Evolutionary conservation across 768 basidiomycete genomes (phyloP).

Genomic region (Boletus coccyginus): DNA sequence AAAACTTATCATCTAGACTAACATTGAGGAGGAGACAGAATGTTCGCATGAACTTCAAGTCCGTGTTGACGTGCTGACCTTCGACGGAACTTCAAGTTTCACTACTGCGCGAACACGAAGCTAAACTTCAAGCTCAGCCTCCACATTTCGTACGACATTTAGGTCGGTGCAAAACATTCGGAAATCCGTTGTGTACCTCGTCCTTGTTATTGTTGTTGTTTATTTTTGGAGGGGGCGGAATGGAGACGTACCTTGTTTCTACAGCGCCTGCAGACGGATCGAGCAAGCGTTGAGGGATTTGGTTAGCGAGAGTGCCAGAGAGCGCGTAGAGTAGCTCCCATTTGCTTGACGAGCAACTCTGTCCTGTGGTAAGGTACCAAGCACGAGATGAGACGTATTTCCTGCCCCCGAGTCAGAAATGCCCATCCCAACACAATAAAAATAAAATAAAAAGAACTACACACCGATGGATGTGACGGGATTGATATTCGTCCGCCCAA

Average conservation of each 20-base stretch:
- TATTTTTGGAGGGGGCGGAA: neutral
- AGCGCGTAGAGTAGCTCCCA: slow-evolving; percentile 20
- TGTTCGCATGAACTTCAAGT: too few relatives aligned
- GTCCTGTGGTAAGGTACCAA: slow-evolving; percentile 58
- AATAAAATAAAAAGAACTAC: neutral
- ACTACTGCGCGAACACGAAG: too few relatives aligned
- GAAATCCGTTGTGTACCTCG: too few relatives aligned
- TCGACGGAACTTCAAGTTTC: too few relatives aligned
- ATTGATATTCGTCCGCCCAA: slow-evolving; percentile 60
- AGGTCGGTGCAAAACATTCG: too few relatives aligned
- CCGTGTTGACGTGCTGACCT: too few relatives aligned
- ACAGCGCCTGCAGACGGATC: slow-evolving; percentile 12
- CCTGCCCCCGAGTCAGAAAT: slow-evolving; percentile 18
- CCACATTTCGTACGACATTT: too few relatives aligned
- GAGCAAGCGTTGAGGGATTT: neutral
- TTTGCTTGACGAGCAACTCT: slow-evolving; percentile 22
- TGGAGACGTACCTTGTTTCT: slow-evolving; percentile 18
- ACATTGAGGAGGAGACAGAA: too few relatives aligned
- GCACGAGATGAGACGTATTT: slow-evolving; percentile 57
- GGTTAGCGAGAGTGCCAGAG: slow-evolving; percentile 26
- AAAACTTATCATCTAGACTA: too few relatives aligned
- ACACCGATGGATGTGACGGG: slow-evolving; percentile 54
- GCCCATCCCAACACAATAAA: too few relatives aligned
- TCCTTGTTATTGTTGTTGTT: neutral
- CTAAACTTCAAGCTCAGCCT: too few relatives aligned